Evolutionary conservation across 179 eudicot genomes (phyloP).

Genomic region (Gypsophila paniculata): DNA sequence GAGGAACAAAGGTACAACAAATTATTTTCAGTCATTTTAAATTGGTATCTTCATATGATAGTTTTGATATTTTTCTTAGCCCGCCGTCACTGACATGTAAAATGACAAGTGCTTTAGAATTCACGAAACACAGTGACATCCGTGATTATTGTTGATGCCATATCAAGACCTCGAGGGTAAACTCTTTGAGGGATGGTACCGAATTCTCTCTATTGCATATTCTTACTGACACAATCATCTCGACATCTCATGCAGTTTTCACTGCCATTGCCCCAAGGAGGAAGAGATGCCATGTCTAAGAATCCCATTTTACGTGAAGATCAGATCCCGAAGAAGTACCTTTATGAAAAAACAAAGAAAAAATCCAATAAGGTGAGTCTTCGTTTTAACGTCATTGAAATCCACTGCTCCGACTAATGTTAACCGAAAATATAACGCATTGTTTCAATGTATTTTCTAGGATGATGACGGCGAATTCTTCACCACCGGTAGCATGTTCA

Average conservation of each 20-base stretch:
- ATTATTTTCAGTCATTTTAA: not conserved
- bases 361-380: conserved; percentile 54
- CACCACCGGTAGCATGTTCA: conserved; percentile 44
- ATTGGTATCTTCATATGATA: not conserved
- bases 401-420: not conserved
- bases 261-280: conserved; percentile 86
- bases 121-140: too few species aligned
- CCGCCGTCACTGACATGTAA: too few species aligned
- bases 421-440: not conserved
- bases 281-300: conserved; percentile 73
- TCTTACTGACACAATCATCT: not conserved
- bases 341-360: conserved; percentile 72
- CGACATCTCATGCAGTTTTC: conserved; percentile 54
- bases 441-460: not conserved
- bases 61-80: not conserved
- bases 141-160: too few species aligned
- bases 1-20: conserved; percentile 72
- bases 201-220: not conserved
- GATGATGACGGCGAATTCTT: conserved; percentile 60
- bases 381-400: not conserved
- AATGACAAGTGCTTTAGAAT: too few species aligned
- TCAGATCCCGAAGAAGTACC: conserved; percentile 70
- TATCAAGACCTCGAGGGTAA: too few species aligned
- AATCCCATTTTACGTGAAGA: conserved; percentile 93
- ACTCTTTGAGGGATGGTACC: too few species aligned